phyloP scores from a whole-genome alignment of 2,329 filamentous ascomycete species.

The Aspergillus puulaauensis region DNA sequence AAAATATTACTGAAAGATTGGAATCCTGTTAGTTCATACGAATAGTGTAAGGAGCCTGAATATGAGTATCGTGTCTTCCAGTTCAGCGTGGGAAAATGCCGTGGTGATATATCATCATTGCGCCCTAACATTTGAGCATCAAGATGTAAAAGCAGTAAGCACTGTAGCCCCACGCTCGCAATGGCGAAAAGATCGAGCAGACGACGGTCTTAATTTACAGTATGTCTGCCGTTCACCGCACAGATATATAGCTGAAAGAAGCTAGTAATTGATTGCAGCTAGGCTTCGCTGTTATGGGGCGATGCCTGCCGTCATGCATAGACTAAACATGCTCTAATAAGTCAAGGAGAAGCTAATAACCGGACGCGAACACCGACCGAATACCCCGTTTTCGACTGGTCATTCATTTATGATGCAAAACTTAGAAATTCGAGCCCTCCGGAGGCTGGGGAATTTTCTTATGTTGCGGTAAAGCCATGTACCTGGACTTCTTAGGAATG shows the following conservation, averaged over 20 bases:
- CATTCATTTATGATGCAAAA: conserved; percentile 20
- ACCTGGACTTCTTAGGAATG: conserved; percentile 55
- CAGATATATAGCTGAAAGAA: background rate
- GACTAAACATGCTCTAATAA: conserved; percentile 38
- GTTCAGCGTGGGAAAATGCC: background rate
- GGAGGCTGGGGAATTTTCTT: conserved; percentile 95
- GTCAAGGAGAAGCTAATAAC: conserved; percentile 24
- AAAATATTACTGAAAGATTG: background rate
- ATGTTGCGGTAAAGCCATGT: conserved; percentile 86
- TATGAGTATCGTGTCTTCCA: background rate
- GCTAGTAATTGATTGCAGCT: conserved; percentile 17
- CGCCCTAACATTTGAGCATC: background rate
- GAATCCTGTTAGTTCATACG: background rate
- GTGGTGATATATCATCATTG: background rate
- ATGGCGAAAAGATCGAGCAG: background rate
- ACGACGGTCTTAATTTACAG: background rate
- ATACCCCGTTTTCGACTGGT: conserved; percentile 30
- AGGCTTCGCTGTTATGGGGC: conserved; percentile 27
- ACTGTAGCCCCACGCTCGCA: background rate
- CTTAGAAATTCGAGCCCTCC: conserved; percentile 69
- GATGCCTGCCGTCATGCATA: conserved; percentile 38
- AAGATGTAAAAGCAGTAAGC: background rate
- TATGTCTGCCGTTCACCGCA: background rate
- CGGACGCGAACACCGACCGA: conserved; percentile 25
- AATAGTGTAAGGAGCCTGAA: background rate